These are phyloP conservation scores for Rhododendron williamsianum DNA, from an alignment of 148 eudicot genomes.

Conservation along the genomic window DNA sequence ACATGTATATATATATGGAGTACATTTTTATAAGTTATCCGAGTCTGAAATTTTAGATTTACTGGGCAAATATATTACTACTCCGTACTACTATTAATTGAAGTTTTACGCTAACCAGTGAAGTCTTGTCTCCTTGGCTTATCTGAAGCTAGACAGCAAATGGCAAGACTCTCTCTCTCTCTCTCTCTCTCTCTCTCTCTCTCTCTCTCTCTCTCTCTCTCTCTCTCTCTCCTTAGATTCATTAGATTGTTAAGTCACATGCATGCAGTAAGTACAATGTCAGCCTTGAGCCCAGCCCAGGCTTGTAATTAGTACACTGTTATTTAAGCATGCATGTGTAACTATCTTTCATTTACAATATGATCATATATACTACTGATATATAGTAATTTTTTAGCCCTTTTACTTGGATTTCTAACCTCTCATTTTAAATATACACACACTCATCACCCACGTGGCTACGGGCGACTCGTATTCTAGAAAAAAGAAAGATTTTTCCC, in stretches of 20 bases:
- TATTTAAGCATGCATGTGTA: not conserved
- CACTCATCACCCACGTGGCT: too few relatives aligned
- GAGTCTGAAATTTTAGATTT: not conserved
- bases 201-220: not conserved
- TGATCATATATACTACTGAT: too few relatives aligned
- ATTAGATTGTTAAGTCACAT: not conserved
- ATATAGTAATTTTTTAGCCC: too few relatives aligned
- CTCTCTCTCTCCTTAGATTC: not conserved
- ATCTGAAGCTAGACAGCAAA: too few relatives aligned
- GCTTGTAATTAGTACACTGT: too few relatives aligned
- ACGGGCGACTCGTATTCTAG: not conserved
- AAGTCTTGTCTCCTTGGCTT: not conserved
- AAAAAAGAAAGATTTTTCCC: not conserved
- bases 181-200: not conserved
- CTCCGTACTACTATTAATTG: not conserved
- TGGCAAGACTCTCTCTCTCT: too few relatives aligned
- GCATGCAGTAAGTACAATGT: not conserved
- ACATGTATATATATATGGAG: not conserved
- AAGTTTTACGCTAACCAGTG: not conserved
- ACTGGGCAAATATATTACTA: not conserved
- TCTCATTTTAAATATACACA: not conserved
- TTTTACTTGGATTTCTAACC: not conserved
- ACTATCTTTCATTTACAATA: not conserved
- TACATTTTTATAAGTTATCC: not conserved
- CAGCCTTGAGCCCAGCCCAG: not conserved